Percentiles rank a stretch among this genome's conserved stretches.
These are phyloP conservation scores for Pythium rishiriense DNA, from an alignment of 352 stramenopile species.

Conservation along the genomic window DNA sequence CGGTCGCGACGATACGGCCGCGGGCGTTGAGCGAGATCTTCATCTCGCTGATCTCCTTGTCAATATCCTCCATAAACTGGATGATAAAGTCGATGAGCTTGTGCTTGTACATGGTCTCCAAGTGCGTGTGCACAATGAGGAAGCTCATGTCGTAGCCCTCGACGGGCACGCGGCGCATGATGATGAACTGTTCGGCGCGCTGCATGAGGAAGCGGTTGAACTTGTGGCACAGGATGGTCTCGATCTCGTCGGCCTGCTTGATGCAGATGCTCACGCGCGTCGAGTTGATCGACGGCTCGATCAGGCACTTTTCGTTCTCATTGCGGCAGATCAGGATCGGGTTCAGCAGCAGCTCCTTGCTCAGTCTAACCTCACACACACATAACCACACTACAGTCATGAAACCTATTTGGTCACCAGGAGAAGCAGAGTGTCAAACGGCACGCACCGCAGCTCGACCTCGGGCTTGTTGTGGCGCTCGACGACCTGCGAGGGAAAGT, in stretches of 20 bases:
- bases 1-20: slow-evolving; percentile 90
- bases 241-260: slow-evolving; percentile 95
- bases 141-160: slow-evolving; percentile 97
- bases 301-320: slow-evolving; percentile 92
- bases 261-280: slow-evolving; percentile 95
- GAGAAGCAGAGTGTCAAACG: too few relatives aligned
- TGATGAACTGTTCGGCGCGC: slow-evolving; percentile 94
- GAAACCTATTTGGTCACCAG: too few relatives aligned
- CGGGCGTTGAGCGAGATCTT: slow-evolving; percentile 96
- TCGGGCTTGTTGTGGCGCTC: slow-evolving; percentile 97
- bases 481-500: slow-evolving; percentile 96
- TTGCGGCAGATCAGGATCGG: slow-evolving; percentile 94
- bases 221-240: slow-evolving; percentile 93
- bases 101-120: slow-evolving; percentile 96
- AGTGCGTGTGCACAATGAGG: slow-evolving; percentile 92
- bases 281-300: slow-evolving; percentile 95
- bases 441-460: slow-evolving; percentile 88
- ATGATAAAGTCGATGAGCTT: slow-evolving; percentile 98
- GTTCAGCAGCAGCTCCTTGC: slow-evolving; percentile 94
- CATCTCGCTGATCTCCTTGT: slow-evolving; percentile 98
- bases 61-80: slow-evolving; percentile 97
- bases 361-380: slow-evolving; percentile 47
- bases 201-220: slow-evolving; percentile 97
- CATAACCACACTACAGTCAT: neutral
- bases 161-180: slow-evolving; percentile 92